phyloP scores from a whole-genome alignment of 1,284 basidiomycete genomes.

The Polyporus tsugae region DNA sequence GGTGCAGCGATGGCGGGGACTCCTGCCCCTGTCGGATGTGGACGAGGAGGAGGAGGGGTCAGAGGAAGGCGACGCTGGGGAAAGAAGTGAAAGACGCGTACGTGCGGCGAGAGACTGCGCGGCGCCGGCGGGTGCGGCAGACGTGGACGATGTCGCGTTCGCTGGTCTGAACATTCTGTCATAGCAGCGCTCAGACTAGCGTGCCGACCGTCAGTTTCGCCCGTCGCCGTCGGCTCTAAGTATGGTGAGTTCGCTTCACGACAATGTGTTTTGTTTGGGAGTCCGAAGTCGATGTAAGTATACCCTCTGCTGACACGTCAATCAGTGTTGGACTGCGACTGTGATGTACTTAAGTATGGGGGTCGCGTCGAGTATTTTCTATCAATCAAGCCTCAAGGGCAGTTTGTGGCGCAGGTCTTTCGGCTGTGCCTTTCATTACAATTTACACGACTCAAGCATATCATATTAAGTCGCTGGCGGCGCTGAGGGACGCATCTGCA shows the following conservation, averaged over 20 bases:
- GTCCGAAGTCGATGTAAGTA: no score
- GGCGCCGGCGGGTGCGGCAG: not conserved
- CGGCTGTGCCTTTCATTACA: not conserved
- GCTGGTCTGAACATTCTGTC: not conserved
- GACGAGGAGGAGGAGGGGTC: conserved; percentile 11
- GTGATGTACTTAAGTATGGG: not conserved
- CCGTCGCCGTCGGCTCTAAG: not conserved
- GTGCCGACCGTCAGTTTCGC: not conserved
- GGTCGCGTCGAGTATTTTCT: not conserved
- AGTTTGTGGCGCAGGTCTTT: not conserved
- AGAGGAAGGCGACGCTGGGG: not conserved
- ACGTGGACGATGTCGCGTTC: not conserved
- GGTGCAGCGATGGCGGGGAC: conserved; percentile 62
- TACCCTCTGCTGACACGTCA: not conserved
- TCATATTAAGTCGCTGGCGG: not conserved
- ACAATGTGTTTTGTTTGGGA: not conserved
- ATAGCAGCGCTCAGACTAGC: not conserved
- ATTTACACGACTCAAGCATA: not conserved
- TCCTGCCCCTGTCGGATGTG: conserved; percentile 24
- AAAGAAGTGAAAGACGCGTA: not conserved
- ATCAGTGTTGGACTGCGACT: not conserved
- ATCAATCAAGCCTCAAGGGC: no score
- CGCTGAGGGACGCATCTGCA: not conserved
- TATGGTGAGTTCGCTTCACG: not conserved
- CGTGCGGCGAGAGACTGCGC: not conserved